Evolutionary conservation across 129 eudicot genomes (phyloP).

Genomic region (Smallanthus sonchifolius): DNA sequence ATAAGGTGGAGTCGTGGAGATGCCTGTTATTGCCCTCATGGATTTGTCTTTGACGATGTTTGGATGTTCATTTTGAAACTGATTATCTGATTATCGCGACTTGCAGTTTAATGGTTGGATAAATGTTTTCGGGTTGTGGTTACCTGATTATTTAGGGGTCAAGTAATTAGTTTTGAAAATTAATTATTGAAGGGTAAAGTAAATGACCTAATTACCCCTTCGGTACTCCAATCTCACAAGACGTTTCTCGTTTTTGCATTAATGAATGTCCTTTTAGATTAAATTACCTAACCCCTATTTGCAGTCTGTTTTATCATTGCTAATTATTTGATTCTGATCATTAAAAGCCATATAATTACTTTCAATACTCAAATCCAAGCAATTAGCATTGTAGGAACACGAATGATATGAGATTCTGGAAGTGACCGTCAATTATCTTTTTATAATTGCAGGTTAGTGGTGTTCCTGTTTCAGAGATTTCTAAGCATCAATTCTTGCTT

Average conservation of each 20-base stretch:
- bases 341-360: neutral
- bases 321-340: neutral
- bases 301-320: neutral
- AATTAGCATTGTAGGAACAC: neutral
- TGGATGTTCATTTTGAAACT: neutral
- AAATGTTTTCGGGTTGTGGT: neutral
- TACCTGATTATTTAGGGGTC: neutral
- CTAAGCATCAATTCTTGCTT: constrained; percentile 64
- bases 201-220: neutral
- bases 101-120: neutral
- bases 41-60: neutral
- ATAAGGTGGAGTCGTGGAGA: neutral
- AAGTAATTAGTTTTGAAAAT: neutral
- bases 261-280: neutral
- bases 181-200: neutral
- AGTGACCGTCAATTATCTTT: constrained; percentile 2
- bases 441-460: constrained; percentile 57
- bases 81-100: neutral
- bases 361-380: neutral
- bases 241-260: neutral
- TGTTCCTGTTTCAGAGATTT: constrained; percentile 64
- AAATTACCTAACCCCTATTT: neutral
- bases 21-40: neutral
- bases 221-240: neutral
- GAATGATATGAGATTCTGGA: neutral